phyloP scores from a whole-genome alignment of 2,329 filamentous ascomycete genomes.

The Rhytidhysteron rufulum region DNA sequence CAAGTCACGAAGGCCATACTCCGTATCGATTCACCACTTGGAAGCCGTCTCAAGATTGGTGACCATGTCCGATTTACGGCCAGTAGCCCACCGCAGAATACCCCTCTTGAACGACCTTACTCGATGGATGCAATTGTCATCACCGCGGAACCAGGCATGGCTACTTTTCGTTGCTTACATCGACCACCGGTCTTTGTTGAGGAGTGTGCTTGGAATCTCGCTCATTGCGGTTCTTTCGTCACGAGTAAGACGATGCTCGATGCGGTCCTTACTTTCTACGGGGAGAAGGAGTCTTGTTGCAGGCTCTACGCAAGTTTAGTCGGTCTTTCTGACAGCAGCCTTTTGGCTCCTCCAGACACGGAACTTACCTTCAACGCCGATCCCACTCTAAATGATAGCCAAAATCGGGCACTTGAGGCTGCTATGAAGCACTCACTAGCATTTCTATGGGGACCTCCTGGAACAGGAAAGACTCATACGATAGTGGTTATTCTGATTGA shows the following conservation, averaged over 20 bases:
- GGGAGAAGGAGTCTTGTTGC: constrained; percentile 27
- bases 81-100: constrained; percentile 30
- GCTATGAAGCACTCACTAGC: constrained; percentile 31
- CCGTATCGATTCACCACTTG: constrained; percentile 15
- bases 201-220: constrained; percentile 36
- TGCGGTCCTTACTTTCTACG: constrained; percentile 31
- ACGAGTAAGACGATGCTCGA: constrained; percentile 40
- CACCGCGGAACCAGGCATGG: constrained; percentile 24
- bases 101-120: constrained; percentile 18
- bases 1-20: constrained; percentile 13
- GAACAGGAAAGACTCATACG: constrained; percentile 45
- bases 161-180: constrained; percentile 37
- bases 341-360: constrained; percentile 9
- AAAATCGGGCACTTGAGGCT: constrained; percentile 31
- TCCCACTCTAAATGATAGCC: constrained; percentile 30
- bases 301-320: constrained; percentile 22
- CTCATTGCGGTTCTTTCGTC: constrained; percentile 41
- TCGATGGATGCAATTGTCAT: constrained; percentile 40
- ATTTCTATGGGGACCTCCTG: constrained; percentile 45
- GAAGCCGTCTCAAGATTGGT: constrained; percentile 12
- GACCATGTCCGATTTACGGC: constrained; percentile 34
- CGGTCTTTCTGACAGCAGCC: constrained; percentile 8
- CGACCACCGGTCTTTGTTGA: constrained; percentile 34
- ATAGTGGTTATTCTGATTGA: constrained; percentile 37
- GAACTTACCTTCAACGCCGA: constrained; percentile 10